Base-by-base conservation (phyloP, 2,329 filamentous ascomycete genomes). In the Botrytis elliptica region DNA sequence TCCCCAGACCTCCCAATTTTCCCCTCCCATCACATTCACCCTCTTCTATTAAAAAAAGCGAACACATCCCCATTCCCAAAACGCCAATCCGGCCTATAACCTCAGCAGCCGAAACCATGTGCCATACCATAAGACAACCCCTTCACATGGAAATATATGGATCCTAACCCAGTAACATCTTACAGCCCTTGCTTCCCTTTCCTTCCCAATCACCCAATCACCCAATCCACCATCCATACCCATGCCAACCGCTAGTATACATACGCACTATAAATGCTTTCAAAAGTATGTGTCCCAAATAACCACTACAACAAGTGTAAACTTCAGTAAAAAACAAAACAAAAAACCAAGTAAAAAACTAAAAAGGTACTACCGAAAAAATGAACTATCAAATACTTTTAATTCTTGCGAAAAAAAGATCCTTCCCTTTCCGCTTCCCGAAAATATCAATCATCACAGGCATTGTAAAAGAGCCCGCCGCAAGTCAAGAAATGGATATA, bases 401-500 rank as follows among this genome's bases (percentile, higher is more conserved):
- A 42, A 42, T 68, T 57, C 49, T 68, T 33, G 49, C 66, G 66
- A 68, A 68, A 68, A 42, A 42, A 42, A 57, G 20, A 49, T 49
- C 29, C 49, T n/a, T 44, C 33, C 64, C 42, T 46, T 69, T 40
- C 52, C 70, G 59, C 59, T 52, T 22, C 40, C 25, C 42, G 25
- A 46, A 73, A 60, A 68, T 69, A 68, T 69, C 52, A 73, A 42
- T 38, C 64, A 62, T 44, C 64, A 42, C 29, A 69, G 60, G 52
- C 62, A 52, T 60, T 70, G 29, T 70, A 46, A 63, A 70, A 44
- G 25, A 36, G 36, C 22, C 40, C 25, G 25, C 42, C 52, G 62
- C 60, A 42, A 69, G 55, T 36, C 55, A 73, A 69, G 63, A 72
- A 72, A 72, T 72, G 71, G 40, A 69, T 69, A 72, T 72, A 69